phyloP scores from a whole-genome alignment of 2,329 filamentous ascomycete genomes.

The Chaetomiaceae sp. region DNA sequence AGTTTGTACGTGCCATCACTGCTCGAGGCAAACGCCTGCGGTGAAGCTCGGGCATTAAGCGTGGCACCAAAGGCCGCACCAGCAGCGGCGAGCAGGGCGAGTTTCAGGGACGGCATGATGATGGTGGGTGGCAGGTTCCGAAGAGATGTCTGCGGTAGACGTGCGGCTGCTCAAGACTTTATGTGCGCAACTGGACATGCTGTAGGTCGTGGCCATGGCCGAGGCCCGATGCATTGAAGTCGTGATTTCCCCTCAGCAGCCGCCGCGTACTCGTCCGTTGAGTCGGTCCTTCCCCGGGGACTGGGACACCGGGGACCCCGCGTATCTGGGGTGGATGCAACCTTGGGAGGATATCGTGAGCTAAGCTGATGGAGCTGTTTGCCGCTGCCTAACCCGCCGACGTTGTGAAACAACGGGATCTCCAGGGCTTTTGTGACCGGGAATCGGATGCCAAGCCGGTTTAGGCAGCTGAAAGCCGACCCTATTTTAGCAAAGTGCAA shows the following conservation, averaged over 20 bases:
- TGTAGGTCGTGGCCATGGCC: neutral
- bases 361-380: too few relatives aligned
- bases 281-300: neutral
- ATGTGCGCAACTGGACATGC: neutral
- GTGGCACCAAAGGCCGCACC: neutral
- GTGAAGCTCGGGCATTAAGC: neutral
- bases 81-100: neutral
- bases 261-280: neutral
- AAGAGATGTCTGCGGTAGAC: neutral
- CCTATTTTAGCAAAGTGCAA: too few relatives aligned
- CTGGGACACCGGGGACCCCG: neutral
- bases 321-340: neutral
- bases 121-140: neutral
- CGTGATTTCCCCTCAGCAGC: neutral
- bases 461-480: too few relatives aligned
- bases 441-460: too few relatives aligned
- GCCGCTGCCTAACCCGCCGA: too few relatives aligned
- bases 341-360: neutral
- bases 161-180: neutral
- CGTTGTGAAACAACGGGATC: too few relatives aligned
- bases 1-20: neutral
- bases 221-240: neutral
- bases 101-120: neutral
- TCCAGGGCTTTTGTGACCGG: too few relatives aligned
- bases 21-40: neutral